A percentile compares a stretch with the other conserved stretches of the same genome.
Conservation (phyloP, 2,329 filamentous ascomycete genomes). For the Aspergillus luchuensis region DNA sequence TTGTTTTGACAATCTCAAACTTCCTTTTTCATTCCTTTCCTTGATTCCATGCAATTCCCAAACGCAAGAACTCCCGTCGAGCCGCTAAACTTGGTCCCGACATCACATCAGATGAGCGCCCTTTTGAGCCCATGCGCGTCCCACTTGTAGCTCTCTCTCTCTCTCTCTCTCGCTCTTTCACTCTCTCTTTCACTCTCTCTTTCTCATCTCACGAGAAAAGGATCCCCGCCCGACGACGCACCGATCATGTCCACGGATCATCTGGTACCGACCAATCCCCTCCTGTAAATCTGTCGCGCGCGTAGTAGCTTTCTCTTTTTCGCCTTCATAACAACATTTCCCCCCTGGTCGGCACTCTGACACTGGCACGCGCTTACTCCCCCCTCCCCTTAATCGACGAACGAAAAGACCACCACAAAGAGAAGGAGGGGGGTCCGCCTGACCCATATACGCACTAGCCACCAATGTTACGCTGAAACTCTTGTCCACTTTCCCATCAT, state of each 20-base stretch:
- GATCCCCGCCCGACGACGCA: background rate
- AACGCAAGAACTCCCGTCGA: background rate
- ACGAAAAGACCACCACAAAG: background rate
- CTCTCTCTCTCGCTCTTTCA: background rate
- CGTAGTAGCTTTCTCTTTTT: background rate
- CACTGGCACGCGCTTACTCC: too few species aligned
- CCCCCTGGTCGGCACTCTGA: background rate
- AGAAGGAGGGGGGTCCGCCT: background rate
- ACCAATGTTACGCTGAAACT: constrained; percentile 2
- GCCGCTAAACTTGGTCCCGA: background rate
- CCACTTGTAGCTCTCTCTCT: background rate
- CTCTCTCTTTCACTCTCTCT: too few species aligned
- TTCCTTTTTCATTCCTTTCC: background rate
- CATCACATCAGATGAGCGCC: background rate
- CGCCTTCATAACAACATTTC: background rate
- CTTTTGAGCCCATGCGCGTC: background rate
- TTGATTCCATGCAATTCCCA: background rate
- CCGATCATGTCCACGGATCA: background rate
- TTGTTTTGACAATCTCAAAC: background rate
- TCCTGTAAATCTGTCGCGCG: background rate
- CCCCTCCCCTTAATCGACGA: background rate
- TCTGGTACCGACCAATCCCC: background rate
- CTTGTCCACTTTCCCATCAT: constrained; percentile 10
- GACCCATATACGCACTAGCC: background rate
- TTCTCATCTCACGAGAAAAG: background rate